Evolutionary conservation across 805 yeast species (phyloP), one percentile per base, ranked within the genome.

Genomic region (Lipomyces mesembrius): DNA sequence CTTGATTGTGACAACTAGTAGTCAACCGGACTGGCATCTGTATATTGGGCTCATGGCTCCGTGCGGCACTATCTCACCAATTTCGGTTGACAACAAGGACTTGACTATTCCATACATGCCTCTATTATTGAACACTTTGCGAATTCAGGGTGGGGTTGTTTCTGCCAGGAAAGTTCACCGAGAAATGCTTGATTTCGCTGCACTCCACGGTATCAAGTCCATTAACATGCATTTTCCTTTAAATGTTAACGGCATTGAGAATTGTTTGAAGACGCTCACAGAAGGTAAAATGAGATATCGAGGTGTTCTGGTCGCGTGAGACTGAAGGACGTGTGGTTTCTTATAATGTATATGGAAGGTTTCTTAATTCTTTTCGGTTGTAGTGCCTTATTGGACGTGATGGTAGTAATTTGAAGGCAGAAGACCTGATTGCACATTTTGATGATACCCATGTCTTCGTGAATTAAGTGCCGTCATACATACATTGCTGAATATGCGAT

Each of bases 131-230:
- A 27, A 27, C n/a, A 5, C 7, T 2, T 53, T 53, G 57, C 57
- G 59, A 56, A 29, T 56, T 32, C 59, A 25, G 9, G 59, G 59
- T n/a, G 46, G 25, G 22, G 14, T 56, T 12, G 29, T 27, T 59
- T 5, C 57, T 46, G 20, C 57, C 3, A 22, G 61, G 25, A 14
- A 17, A 20, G 37, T 58, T 12, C 57, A 58, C 22, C 27, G 34
- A 5, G 54, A 51, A 1, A 60, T 60, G 62, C 46, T 60, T 3
- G 46, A 60, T 14, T 60, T 60, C 51, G 62, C 58, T 8, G 62
- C 62, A 20, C 35, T n/a, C 25, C 62, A 60, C 25, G 25, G 27
- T 25, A 37, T 60, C 49, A 29, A 17, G 51, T 58, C 62, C 4
- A 58, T 22, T n/a, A 27, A 22, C 20, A 11, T 20, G 35, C 27